phyloP scores from a whole-genome alignment of 768 basidiomycete genomes.

The Suillus placidus region DNA sequence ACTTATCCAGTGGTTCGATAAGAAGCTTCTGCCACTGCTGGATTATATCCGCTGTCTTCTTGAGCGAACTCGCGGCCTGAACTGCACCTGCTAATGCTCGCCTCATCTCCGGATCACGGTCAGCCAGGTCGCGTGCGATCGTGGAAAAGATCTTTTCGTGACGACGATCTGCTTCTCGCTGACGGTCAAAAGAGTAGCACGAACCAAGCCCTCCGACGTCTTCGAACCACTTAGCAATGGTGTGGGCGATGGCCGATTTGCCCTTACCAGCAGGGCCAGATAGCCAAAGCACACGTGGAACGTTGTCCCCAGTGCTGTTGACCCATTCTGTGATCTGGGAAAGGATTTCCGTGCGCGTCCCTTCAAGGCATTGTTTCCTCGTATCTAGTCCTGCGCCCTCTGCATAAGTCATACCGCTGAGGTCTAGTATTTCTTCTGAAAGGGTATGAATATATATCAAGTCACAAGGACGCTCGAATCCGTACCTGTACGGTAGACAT shows the following conservation, averaged over 20 bases:
- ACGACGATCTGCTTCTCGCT: constrained; percentile 10
- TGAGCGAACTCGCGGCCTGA: not conserved
- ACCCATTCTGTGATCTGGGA: constrained; percentile 28
- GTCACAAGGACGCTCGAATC: not conserved
- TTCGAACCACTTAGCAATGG: constrained; percentile 13
- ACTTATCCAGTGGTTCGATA: not conserved
- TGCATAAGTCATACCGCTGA: not conserved
- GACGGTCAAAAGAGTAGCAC: constrained; percentile 8
- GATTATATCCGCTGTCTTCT: not conserved
- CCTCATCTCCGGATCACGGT: not conserved
- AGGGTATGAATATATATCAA: not conserved
- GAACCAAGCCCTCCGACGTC: constrained; percentile 19
- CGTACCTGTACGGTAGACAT: constrained; percentile 3
- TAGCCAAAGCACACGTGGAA: constrained; percentile 24
- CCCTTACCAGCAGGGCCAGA: constrained; percentile 29
- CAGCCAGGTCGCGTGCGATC: constrained; percentile 23
- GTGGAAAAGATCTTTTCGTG: constrained; percentile 19
- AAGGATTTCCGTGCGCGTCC: not conserved
- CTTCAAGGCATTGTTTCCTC: not conserved
- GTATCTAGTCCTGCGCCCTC: not conserved
- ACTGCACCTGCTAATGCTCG: not conserved
- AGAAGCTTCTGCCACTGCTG: constrained; percentile 10
- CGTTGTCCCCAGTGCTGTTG: constrained; percentile 11
- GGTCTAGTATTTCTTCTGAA: constrained; percentile 1
- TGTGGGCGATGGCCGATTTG: constrained; percentile 22